Conservation (phyloP, 2,329 filamentous ascomycete genomes). For the Colletotrichum paranaense region DNA sequence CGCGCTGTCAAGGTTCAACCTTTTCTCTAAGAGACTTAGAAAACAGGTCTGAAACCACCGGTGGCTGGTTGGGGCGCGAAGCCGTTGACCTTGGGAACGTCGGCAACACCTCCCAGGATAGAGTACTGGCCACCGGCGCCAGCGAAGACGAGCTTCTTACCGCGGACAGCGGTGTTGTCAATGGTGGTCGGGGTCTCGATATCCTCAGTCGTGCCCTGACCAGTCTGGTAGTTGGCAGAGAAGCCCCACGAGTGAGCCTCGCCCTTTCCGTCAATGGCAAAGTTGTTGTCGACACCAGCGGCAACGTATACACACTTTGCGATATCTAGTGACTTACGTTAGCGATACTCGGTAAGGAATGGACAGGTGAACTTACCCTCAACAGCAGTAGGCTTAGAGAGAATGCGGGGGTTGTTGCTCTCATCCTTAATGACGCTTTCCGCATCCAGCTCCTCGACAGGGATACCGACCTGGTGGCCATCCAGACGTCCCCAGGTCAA, state of each 20-base stretch:
- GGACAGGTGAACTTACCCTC: slow-evolving; percentile 55
- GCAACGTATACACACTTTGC: slow-evolving; percentile 70
- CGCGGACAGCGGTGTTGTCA: slow-evolving; percentile 85
- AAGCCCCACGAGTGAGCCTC: slow-evolving; percentile 86
- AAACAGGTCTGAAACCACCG: slow-evolving; percentile 29
- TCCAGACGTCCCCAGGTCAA: slow-evolving; percentile 71
- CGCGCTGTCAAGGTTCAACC: too few species aligned
- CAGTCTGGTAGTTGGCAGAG: slow-evolving; percentile 82
- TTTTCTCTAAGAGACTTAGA: neutral
- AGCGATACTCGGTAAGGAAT: neutral
- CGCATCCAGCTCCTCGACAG: slow-evolving; percentile 64
- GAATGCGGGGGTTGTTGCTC: slow-evolving; percentile 74
- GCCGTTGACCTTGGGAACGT: slow-evolving; percentile 45
- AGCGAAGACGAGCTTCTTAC: slow-evolving; percentile 79
- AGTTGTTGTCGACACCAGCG: slow-evolving; percentile 78
- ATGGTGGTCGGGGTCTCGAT: slow-evolving; percentile 81
- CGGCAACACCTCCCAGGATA: slow-evolving; percentile 62
- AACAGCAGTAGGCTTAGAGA: slow-evolving; percentile 73
- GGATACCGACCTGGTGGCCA: slow-evolving; percentile 67
- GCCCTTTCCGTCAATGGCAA: slow-evolving; percentile 77
- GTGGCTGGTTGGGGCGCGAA: slow-evolving; percentile 33
- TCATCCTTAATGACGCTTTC: slow-evolving; percentile 74
- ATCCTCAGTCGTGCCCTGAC: slow-evolving; percentile 82
- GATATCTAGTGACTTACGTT: slow-evolving; percentile 46
- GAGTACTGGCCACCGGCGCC: slow-evolving; percentile 90